Evolutionary conservation across 768 basidiomycete genomes (phyloP), one percentile per base, ranked within the genome.

Genomic region (Bullera alba): DNA sequence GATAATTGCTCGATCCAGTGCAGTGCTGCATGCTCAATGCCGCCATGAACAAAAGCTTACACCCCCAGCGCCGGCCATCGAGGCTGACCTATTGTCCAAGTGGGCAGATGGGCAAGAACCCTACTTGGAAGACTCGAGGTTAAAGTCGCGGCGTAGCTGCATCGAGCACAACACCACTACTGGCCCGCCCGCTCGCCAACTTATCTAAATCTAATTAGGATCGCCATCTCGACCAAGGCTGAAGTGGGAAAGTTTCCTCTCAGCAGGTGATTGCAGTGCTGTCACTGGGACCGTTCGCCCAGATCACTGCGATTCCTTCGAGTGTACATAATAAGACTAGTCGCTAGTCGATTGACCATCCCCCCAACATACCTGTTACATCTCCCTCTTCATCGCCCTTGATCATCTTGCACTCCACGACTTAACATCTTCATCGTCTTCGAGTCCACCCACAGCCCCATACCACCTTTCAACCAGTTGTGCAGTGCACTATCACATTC

Each of bases 161-260:
- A n/a, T n/a, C n/a, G n/a, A n/a, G n/a, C n/a, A n/a, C n/a, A n/a
- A n/a, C n/a, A n/a, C n/a, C n/a, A 34, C 32, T n/a, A 34, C 32
- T 34, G 19, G 19, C 37, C 37, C 37, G 37, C 10, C 19, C 37
- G 19, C 37, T 39, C 19, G 37, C 37, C 37, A 39, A 39, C 37
- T 39, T 8, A 10, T 39, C 10, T 39, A 12, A 39, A 21, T 39
- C 37, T 39, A 39, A 39, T 39, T 10, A 39, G 32, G 37, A 39
- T 39, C 37, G 37, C 37, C 37, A 39, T 39, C 37, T 39, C 37
- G 19, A 39, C 19, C 37, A 39, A 12, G 37, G 37, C 37, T 39
- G 12, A 21, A 12, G 37, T 8, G 37, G 22, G 19, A n/a, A n/a
- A n/a, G n/a, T n/a, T n/a, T n/a, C n/a, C n/a, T n/a, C n/a, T n/a